Evolutionary conservation across 208 protist genomes (phyloP), one percentile per base, ranked within the genome.

Genomic region (Plasmodiophora brassicae): DNA sequence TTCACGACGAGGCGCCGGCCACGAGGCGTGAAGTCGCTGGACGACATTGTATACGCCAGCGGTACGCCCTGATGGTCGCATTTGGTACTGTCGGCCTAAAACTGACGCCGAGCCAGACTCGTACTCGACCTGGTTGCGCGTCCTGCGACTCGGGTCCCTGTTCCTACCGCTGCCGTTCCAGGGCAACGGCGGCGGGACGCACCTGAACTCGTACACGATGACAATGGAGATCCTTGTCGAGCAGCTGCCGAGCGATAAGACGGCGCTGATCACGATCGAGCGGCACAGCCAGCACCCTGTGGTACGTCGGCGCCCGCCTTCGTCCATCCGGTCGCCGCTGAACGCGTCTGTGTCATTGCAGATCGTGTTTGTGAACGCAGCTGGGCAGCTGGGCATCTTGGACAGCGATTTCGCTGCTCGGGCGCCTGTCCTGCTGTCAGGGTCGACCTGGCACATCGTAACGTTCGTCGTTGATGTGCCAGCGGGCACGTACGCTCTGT

Each of bases 401-500:
- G 50, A 57, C 20, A 25, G 25, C 14, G 50, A 57, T 57, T 57
- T 57, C 25, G 50, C 50, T 28, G 25, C 25, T 14, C 14, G 50
- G 25, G 14, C 50, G 25, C 14, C 14, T 57, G 50, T 57, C 20
- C 20, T 57, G 14, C 20, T 57, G 20, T 28, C 50, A 25, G 20
- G 20, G 25, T 28, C 14, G 25, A 57, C 14, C 14, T 86, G 84
- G 84, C 20, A 35, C 32, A n/a, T 86, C 10, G 20, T 86, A 35
- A 84, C 39, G 8, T 14, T 86, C 36, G 84, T 57, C n/a, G 44
- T 86, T 22, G 84, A 86, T 57, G 54, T 84, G 25, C 41, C 54
- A 25, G 84, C 44, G 44, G 46, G 46, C 14, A 84, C 84, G 25
- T 50, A 28, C 35, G 84, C 44, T 50, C 8, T 14, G 14, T 86